These are phyloP conservation scores for Colletotrichum trifolii DNA, from an alignment of 2,329 filamentous ascomycete genomes.

Conservation along the genomic window DNA sequence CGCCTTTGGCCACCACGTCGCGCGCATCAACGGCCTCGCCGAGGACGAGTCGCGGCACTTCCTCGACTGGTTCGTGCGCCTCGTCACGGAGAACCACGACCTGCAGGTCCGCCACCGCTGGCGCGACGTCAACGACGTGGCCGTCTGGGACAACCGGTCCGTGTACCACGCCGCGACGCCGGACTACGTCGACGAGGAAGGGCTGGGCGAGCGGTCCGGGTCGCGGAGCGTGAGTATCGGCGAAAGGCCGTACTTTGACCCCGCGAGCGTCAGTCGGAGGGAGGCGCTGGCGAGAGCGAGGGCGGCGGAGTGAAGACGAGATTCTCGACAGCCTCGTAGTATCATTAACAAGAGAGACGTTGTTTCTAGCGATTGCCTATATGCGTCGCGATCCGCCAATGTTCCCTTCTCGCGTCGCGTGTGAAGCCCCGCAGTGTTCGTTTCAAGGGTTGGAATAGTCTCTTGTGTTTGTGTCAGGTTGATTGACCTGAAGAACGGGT, in stretches of 20 bases:
- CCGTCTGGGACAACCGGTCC: slow-evolving; percentile 70
- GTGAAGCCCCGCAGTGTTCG: no score
- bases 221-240: slow-evolving; percentile 63
- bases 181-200: slow-evolving; percentile 56
- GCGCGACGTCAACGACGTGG: slow-evolving; percentile 58
- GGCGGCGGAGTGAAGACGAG: no score
- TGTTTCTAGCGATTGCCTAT: no score
- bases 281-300: slow-evolving; percentile 17
- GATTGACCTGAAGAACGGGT: no score
- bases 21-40: slow-evolving; percentile 61
- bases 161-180: slow-evolving; percentile 66
- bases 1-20: slow-evolving; percentile 61
- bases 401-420: no score
- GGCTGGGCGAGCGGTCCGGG: slow-evolving; percentile 59
- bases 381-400: no score
- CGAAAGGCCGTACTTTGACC: slow-evolving; percentile 65
- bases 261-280: slow-evolving; percentile 47
- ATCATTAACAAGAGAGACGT: no score
- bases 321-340: no score
- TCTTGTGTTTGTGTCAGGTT: no score
- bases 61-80: slow-evolving; percentile 62
- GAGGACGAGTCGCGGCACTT: slow-evolving; percentile 59
- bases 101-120: slow-evolving; percentile 62
- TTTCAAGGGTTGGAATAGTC: no score
- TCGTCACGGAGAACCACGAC: slow-evolving; percentile 66